These are phyloP conservation scores for Misopates orontium DNA, from an alignment of 257 asterid genomes.

Conservation along the genomic window DNA sequence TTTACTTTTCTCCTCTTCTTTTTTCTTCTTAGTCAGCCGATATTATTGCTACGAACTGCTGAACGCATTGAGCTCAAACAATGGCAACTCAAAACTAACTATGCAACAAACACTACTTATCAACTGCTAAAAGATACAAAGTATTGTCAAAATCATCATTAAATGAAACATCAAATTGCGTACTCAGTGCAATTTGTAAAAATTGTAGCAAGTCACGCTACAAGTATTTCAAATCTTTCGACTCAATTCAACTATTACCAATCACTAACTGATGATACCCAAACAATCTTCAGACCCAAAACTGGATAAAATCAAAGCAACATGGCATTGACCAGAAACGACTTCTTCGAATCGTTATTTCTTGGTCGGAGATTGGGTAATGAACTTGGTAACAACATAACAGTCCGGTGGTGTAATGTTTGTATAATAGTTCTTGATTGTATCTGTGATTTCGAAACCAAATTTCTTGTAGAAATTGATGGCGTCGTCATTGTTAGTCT, in stretches of 20 bases:
- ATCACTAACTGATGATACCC: constrained; percentile 16
- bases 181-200: neutral
- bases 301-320: neutral
- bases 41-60: too few relatives aligned
- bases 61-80: too few relatives aligned
- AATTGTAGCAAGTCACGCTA: neutral
- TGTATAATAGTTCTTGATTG: constrained; percentile 79
- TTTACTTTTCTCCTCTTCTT: too few relatives aligned
- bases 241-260: constrained; percentile 9
- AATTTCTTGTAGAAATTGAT: constrained; percentile 89
- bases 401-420: constrained; percentile 92
- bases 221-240: neutral
- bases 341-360: constrained; percentile 35
- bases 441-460: constrained; percentile 83
- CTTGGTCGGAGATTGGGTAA: constrained; percentile 47
- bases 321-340: neutral
- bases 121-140: too few relatives aligned
- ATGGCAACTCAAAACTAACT: too few relatives aligned
- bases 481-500: constrained; percentile 90
- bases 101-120: too few relatives aligned
- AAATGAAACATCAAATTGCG: neutral
- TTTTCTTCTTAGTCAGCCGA: too few relatives aligned
- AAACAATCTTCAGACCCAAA: constrained; percentile 24
- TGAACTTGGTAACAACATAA: constrained; percentile 72
- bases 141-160: neutral